Percentiles rank a stretch among this genome's conserved stretches.
These are phyloP conservation scores for Cyberlindnera veronae DNA, from an alignment of 805 yeast genomes.

Conservation along the genomic window DNA sequence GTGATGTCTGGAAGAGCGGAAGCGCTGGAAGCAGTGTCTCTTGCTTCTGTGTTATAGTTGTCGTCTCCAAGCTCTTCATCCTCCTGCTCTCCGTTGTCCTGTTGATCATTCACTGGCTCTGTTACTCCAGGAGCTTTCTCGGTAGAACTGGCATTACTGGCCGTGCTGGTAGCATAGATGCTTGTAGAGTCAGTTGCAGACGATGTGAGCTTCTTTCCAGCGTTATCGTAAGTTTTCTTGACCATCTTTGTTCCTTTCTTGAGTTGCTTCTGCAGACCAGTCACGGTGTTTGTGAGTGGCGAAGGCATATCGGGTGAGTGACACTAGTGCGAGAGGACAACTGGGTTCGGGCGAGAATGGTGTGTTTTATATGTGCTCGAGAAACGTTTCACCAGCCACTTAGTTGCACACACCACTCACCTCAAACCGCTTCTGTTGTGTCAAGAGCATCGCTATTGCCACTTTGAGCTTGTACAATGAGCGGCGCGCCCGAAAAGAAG, in stretches of 20 bases:
- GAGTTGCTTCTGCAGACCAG: conserved; percentile 5
- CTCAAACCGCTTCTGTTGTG: too few relatives aligned
- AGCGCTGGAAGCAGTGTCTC: neutral
- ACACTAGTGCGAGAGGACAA: too few relatives aligned
- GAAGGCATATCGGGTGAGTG: neutral
- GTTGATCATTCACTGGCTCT: neutral
- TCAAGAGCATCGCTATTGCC: too few relatives aligned
- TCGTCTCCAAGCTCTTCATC: neutral
- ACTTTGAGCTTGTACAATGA: too few relatives aligned
- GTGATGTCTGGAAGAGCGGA: conserved; percentile 30
- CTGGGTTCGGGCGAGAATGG: too few relatives aligned
- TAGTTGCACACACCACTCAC: too few relatives aligned
- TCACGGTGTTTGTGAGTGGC: conserved; percentile 4
- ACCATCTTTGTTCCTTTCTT: conserved; percentile 5
- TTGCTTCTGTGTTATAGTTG: neutral
- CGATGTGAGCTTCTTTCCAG: too few relatives aligned
- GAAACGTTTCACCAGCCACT: too few relatives aligned
- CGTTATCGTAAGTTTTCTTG: neutral
- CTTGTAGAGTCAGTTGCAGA: neutral
- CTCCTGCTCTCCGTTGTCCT: conserved; percentile 1
- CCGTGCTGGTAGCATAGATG: neutral
- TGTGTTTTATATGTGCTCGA: too few relatives aligned
- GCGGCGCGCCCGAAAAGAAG: too few relatives aligned
- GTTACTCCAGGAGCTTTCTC: neutral
- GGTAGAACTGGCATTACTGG: neutral